A percentile compares a stretch with the other conserved stretches of the same genome.
Evolutionary conservation across 768 basidiomycete genomes (phyloP).

Genomic region (Collybia sordida): DNA sequence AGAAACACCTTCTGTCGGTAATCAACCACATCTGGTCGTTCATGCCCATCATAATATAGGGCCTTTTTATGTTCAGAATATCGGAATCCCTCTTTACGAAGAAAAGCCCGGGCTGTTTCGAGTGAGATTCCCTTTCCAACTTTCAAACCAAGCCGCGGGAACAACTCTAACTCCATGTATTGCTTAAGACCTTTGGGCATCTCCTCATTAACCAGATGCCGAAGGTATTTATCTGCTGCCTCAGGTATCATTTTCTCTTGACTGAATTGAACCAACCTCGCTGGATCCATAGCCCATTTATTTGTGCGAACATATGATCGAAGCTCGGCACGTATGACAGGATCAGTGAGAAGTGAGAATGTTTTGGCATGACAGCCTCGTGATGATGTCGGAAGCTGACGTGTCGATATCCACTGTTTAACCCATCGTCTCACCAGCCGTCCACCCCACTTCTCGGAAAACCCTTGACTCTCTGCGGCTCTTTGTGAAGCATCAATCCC

Average conservation of each 20-base stretch:
- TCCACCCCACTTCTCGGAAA: constrained; percentile 28
- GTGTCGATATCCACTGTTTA: constrained; percentile 16
- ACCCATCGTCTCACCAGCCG: constrained; percentile 23
- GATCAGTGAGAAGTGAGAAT: constrained; percentile 26
- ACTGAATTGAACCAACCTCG: constrained; percentile 25
- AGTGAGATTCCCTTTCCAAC: constrained; percentile 18
- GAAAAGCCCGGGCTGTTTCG: constrained; percentile 13
- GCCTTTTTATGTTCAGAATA: constrained; percentile 27
- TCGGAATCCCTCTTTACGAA: constrained; percentile 21
- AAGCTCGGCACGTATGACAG: constrained; percentile 25
- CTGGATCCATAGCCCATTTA: constrained; percentile 34
- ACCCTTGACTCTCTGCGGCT: constrained; percentile 29
- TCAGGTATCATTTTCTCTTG: constrained; percentile 22
- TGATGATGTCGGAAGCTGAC: constrained; percentile 22
- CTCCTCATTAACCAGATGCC: constrained; percentile 8
- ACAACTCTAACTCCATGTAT: constrained; percentile 15
- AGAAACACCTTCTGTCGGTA: constrained; percentile 30
- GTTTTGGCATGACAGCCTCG: constrained; percentile 25
- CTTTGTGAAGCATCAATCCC: constrained; percentile 21
- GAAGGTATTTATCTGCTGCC: constrained; percentile 25
- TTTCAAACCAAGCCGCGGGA: constrained; percentile 9
- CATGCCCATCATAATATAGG: constrained; percentile 35
- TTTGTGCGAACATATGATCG: constrained; percentile 27
- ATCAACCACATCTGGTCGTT: constrained; percentile 30
- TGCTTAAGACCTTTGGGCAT: constrained; percentile 19